Conservation (phyloP, 1,284 basidiomycete genomes). For the Apiotrichum laibachii region DNA sequence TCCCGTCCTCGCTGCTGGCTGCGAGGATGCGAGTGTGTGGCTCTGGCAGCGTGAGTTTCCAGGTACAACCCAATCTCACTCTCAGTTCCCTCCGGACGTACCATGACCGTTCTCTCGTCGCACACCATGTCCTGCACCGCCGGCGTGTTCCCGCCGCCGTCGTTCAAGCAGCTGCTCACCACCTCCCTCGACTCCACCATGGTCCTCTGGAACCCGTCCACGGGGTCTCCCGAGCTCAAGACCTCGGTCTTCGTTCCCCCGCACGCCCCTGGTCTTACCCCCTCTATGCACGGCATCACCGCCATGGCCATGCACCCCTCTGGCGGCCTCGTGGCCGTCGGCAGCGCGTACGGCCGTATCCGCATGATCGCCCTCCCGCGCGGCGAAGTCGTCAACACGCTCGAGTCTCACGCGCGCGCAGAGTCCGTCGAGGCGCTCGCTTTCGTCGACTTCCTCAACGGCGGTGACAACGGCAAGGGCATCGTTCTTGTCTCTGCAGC, state of each 20-base stretch:
- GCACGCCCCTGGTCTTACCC: conserved; percentile 58
- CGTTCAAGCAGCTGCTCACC: conserved; percentile 82
- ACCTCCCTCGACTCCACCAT: conserved; percentile 79
- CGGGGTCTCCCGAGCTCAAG: conserved; percentile 63
- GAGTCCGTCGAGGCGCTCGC: conserved; percentile 86
- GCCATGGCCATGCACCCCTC: conserved; percentile 78
- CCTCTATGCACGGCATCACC: conserved; percentile 69
- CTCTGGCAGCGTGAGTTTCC: conserved; percentile 77
- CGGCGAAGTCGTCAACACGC: conserved; percentile 65
- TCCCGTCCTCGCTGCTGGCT: conserved; percentile 80
- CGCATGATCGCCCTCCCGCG: conserved; percentile 81
- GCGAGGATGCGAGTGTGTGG: conserved; percentile 92
- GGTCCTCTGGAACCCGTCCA: conserved; percentile 87
- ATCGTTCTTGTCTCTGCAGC: conserved; percentile 76
- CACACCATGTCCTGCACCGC: conserved; percentile 82
- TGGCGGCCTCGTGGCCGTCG: conserved; percentile 82
- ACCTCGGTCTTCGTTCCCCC: conserved; percentile 50
- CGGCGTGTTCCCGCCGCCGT: conserved; percentile 71
- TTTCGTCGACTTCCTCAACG: conserved; percentile 73
- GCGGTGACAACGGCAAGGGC: conserved; percentile 57
- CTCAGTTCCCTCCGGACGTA: conserved; percentile 84
- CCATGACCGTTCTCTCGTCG: conserved; percentile 92
- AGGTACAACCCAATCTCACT: background rate
- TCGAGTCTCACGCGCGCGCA: conserved; percentile 79
- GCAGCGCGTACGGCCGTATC: conserved; percentile 76